phyloP scores from a whole-genome alignment of 73 alveolate species.

The Urostyla sp. region DNA sequence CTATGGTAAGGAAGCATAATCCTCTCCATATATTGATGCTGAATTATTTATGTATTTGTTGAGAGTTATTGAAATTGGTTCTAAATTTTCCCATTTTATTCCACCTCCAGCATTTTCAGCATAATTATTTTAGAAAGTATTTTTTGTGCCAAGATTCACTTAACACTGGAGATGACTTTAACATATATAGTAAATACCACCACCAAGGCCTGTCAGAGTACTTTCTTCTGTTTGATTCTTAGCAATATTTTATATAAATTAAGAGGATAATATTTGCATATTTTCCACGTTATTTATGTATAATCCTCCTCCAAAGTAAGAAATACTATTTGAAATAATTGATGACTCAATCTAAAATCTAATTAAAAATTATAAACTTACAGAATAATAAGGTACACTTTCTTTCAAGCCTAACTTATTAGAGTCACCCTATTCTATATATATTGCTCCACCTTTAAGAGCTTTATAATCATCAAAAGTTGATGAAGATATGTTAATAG shows the following conservation, averaged over 20 bases:
- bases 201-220: not conserved
- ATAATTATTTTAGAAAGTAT: not conserved
- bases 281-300: not conserved
- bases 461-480: not conserved
- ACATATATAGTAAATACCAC: conserved; percentile 14
- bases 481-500: not conserved
- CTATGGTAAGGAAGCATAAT: not conserved
- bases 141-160: not conserved
- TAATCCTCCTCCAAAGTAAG: not conserved
- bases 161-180: not conserved
- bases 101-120: conserved; percentile 31
- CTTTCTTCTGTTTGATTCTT: not conserved
- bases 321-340: no score
- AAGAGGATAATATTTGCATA: no score
- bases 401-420: not conserved
- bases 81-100: conserved; percentile 2
- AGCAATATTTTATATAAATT: not conserved
- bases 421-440: not conserved
- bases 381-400: no score
- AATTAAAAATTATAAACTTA: no score
- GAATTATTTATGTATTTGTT: not conserved
- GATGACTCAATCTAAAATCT: not conserved
- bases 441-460: not conserved
- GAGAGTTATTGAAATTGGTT: not conserved
- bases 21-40: not conserved